Conservation (phyloP, 495 filamentous ascomycete genomes). For the Pseudomonodictys pantanalensis region DNA sequence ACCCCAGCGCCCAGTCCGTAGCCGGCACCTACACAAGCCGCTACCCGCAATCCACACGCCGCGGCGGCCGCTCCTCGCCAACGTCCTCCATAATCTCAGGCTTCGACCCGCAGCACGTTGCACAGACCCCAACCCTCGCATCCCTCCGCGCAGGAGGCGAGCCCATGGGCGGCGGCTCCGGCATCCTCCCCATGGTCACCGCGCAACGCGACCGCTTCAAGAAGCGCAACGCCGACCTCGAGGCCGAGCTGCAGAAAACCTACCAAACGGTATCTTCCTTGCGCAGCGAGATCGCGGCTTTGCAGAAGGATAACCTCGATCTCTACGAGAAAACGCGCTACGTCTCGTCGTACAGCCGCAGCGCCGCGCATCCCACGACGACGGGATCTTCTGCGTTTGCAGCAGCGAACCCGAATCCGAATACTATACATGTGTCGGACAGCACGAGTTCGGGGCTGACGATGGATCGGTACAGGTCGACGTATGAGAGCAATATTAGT, state of each 20-base stretch:
- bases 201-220: slow-evolving; percentile 98
- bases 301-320: slow-evolving; percentile 94
- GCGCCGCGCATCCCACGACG: too few species aligned
- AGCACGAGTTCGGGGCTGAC: slow-evolving; percentile 62
- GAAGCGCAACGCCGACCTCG: slow-evolving; percentile 87
- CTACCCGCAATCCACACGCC: slow-evolving; percentile 66
- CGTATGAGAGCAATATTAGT: slow-evolving; percentile 92
- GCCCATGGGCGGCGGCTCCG: slow-evolving; percentile 75
- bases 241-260: slow-evolving; percentile 80
- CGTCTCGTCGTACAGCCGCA: slow-evolving; percentile 84
- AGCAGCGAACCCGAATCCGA: slow-evolving; percentile 70
- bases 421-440: slow-evolving; percentile 60
- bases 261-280: slow-evolving; percentile 81
- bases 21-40: slow-evolving; percentile 87
- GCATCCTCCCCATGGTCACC: slow-evolving; percentile 96
- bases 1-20: slow-evolving; percentile 82
- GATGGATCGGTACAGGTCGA: slow-evolving; percentile 83
- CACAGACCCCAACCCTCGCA: slow-evolving; percentile 49
- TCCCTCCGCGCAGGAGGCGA: slow-evolving; percentile 65
- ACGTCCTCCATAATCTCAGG: slow-evolving; percentile 98
- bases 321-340: slow-evolving; percentile 98
- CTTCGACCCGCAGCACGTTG: slow-evolving; percentile 66
- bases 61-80: slow-evolving; percentile 66
- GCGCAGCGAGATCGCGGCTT: slow-evolving; percentile 82
- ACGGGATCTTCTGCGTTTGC: slow-evolving; percentile 62